Evolutionary conservation across 1,139 yeast species (phyloP).

Genomic region (Pichia sp.): DNA sequence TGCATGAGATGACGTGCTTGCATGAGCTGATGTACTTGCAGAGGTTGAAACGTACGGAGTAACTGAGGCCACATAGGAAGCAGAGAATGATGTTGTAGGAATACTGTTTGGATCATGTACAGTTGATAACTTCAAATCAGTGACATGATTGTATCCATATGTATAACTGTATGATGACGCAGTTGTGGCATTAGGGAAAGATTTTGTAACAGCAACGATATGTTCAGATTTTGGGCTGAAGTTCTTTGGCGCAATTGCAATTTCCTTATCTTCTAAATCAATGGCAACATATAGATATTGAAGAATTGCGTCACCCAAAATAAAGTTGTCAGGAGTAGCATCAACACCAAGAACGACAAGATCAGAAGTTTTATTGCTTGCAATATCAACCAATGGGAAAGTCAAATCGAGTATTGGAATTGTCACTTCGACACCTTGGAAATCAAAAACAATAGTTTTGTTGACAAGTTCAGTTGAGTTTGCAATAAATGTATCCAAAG

Average conservation of each 20-base stretch:
- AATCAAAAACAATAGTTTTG: conserved; percentile 34
- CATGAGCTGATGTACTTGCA: neutral
- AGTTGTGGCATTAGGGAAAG: conserved; percentile 13
- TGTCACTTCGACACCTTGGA: conserved; percentile 40
- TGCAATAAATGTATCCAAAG: conserved; percentile 29
- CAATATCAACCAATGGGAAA: conserved; percentile 10
- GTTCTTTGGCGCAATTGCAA: conserved; percentile 61
- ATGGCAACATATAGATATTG: conserved; percentile 68
- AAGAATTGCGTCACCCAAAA: conserved; percentile 66
- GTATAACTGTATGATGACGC: conserved; percentile 9
- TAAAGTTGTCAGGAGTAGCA: conserved; percentile 23
- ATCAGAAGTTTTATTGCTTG: conserved; percentile 7
- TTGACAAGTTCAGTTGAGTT: conserved; percentile 23
- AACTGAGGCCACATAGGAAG: conserved; percentile 7
- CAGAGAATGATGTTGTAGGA: conserved; percentile 9
- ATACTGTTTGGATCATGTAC: conserved; percentile 10
- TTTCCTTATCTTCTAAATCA: conserved; percentile 57
- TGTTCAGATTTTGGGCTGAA: conserved; percentile 33
- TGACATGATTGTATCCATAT: conserved; percentile 12
- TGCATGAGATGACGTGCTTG: neutral
- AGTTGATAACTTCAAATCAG: conserved; percentile 11
- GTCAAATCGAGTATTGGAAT: conserved; percentile 33
- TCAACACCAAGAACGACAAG: conserved; percentile 30
- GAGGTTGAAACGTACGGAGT: conserved; percentile 9
- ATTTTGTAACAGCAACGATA: conserved; percentile 7